These are phyloP conservation scores for Eucalyptus cloeziana DNA, from an alignment of 345 rosid species.

Conservation along the genomic window DNA sequence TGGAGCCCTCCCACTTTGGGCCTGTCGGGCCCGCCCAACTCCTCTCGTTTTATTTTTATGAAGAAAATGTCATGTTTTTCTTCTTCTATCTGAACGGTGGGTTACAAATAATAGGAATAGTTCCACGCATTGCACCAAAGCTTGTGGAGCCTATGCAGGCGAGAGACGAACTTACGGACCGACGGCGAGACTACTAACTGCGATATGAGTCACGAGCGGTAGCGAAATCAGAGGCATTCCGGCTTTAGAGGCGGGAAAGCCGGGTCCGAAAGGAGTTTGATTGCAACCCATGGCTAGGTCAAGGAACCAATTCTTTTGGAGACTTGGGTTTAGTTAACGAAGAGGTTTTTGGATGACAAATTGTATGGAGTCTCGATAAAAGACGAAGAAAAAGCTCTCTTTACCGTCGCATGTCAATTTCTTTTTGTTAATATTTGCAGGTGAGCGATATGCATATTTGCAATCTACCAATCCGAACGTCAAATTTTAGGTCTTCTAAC, in stretches of 20 bases:
- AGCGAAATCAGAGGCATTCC: fast-evolving
- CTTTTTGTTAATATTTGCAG: background rate
- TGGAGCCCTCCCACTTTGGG: background rate
- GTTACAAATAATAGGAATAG: background rate
- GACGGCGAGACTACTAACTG: fast-evolving
- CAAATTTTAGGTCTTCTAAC: fast-evolving
- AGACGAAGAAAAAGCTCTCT: background rate
- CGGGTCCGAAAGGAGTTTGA: too few species aligned
- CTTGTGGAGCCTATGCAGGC: background rate
- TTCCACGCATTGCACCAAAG: fast-evolving
- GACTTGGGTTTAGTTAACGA: too few species aligned
- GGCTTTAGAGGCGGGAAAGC: too few species aligned
- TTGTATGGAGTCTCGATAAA: background rate
- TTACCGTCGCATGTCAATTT: too few species aligned
- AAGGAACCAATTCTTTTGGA: too few species aligned
- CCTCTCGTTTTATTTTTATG: background rate
- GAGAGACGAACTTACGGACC: background rate
- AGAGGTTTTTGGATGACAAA: too few species aligned
- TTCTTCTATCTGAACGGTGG: background rate
- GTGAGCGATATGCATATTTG: background rate
- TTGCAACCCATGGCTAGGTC: too few species aligned
- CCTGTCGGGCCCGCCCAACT: background rate
- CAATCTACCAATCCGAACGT: fast-evolving
- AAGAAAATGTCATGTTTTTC: background rate
- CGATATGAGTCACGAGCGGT: too few species aligned